These are phyloP conservation scores for Termitomyces sp. DNA, from an alignment of 768 basidiomycete species.

Conservation along the genomic window DNA sequence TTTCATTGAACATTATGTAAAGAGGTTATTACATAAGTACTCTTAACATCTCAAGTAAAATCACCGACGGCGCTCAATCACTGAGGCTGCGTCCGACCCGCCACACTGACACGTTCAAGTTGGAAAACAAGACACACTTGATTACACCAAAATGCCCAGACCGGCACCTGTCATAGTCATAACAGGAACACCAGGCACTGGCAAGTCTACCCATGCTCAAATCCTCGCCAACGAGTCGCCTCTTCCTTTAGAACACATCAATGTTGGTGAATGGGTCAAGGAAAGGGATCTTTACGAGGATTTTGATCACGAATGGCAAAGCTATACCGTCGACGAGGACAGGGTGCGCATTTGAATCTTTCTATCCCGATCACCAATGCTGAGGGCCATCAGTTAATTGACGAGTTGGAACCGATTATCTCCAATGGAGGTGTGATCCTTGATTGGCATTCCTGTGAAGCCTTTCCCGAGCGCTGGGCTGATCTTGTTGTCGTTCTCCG, in stretches of 20 bases:
- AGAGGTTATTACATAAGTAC: not conserved
- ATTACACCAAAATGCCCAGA: constrained; percentile 3
- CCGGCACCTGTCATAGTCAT: constrained; percentile 66
- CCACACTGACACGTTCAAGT: too few relatives aligned
- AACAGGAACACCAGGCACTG: constrained; percentile 93
- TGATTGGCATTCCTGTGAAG: constrained; percentile 93
- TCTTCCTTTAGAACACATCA: constrained; percentile 71
- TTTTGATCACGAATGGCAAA: constrained; percentile 94
- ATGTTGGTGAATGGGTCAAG: constrained; percentile 88
- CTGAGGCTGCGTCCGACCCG: too few relatives aligned
- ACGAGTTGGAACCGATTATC: constrained; percentile 75
- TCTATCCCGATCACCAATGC: not conserved
- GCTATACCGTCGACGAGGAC: constrained; percentile 93
- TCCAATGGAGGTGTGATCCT: constrained; percentile 75
- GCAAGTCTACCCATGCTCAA: constrained; percentile 90
- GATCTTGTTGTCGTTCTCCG: constrained; percentile 92
- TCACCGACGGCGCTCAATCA: too few relatives aligned
- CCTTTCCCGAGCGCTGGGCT: constrained; percentile 94
- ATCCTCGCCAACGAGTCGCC: constrained; percentile 72
- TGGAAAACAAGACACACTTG: not conserved
- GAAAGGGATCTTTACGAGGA: constrained; percentile 74
- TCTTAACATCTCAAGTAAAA: too few relatives aligned
- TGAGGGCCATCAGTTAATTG: constrained; percentile 56
- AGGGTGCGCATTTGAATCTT: constrained; percentile 48
- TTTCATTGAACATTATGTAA: not conserved